Evolutionary conservation across 495 filamentous ascomycete genomes (phyloP).

Genomic region (Margaritispora aquatica): DNA sequence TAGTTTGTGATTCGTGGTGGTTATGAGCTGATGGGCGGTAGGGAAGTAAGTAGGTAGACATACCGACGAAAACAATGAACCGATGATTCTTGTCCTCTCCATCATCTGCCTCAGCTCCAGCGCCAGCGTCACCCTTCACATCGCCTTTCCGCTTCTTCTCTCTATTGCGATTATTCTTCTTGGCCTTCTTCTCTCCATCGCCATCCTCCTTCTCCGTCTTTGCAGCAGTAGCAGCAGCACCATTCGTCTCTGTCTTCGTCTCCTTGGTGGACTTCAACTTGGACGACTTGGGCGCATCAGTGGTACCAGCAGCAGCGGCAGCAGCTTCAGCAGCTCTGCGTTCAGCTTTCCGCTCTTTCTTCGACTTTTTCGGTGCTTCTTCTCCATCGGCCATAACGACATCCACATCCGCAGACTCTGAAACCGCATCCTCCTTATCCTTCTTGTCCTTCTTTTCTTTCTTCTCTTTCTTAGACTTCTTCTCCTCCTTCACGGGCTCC

Average conservation of each 20-base stretch:
- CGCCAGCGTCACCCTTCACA: slow-evolving; percentile 7
- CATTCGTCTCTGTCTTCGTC: slow-evolving; percentile 11
- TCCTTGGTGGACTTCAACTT: slow-evolving; percentile 4
- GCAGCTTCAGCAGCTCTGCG: slow-evolving; percentile 27
- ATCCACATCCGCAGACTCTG: slow-evolving; percentile 24
- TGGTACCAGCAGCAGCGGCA: background rate
- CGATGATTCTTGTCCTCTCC: slow-evolving; percentile 31
- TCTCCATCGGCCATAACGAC: slow-evolving; percentile 41
- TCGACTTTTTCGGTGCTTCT: slow-evolving; percentile 24
- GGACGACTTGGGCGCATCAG: background rate
- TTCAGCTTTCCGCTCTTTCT: slow-evolving; percentile 30
- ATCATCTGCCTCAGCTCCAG: background rate
- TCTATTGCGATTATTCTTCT: slow-evolving; percentile 23
- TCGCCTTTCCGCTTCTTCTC: slow-evolving; percentile 25
- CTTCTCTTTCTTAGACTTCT: slow-evolving; percentile 37
- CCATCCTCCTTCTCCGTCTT: background rate
- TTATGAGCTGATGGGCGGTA: background rate
- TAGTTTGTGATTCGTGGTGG: slow-evolving; percentile 23
- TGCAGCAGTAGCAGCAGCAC: no score
- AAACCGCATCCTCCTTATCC: slow-evolving; percentile 15
- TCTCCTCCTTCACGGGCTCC: slow-evolving; percentile 23
- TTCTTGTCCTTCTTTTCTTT: slow-evolving; percentile 34
- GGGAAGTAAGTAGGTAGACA: slow-evolving; percentile 1
- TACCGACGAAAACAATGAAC: slow-evolving; percentile 78
- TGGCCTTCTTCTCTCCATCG: slow-evolving; percentile 13